Percentiles rank a stretch among this genome's conserved stretches.
phyloP scores from a whole-genome alignment of 441 rosid genomes.

The Lepidium campestre region DNA sequence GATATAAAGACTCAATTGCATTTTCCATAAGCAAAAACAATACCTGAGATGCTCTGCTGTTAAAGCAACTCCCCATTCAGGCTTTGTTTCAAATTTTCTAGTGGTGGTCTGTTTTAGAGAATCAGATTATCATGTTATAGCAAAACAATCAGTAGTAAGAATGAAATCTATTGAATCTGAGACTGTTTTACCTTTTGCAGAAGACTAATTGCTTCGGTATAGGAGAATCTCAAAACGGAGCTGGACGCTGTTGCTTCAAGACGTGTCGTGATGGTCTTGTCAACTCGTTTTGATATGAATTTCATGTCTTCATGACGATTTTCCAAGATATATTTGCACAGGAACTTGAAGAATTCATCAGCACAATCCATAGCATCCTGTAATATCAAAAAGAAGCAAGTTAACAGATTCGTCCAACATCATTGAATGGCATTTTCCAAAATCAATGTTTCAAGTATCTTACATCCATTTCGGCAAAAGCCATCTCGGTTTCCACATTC shows the following conservation, averaged over 20 bases:
- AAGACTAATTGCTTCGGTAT: constrained; percentile 51
- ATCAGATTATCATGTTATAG: neutral
- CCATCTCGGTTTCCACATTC: constrained; percentile 78
- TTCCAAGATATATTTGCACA: constrained; percentile 67
- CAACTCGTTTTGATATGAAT: constrained; percentile 56
- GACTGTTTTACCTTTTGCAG: constrained; percentile 45
- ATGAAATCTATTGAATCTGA: neutral
- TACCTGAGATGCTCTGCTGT: constrained; percentile 78
- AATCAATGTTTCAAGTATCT: neutral
- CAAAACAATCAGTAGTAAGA: neutral
- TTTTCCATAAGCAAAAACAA: neutral
- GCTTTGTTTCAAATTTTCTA: constrained; percentile 46
- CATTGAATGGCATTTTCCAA: neutral
- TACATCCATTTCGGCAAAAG: constrained; percentile 79
- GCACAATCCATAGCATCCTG: constrained; percentile 86
- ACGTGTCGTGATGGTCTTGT: constrained; percentile 40
- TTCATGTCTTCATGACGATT: constrained; percentile 60
- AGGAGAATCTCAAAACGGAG: constrained; percentile 46
- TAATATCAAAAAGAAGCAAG: constrained; percentile 18
- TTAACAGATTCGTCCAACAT: neutral
- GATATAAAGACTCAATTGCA: neutral
- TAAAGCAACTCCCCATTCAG: constrained; percentile 58
- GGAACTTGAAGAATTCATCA: constrained; percentile 60
- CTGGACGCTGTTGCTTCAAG: constrained; percentile 42
- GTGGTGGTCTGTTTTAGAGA: constrained; percentile 38